Evolutionary conservation across 2,329 filamentous ascomycete species (phyloP), one percentile per base, ranked within the genome.

Genomic region (Escovopsis weberi): DNA sequence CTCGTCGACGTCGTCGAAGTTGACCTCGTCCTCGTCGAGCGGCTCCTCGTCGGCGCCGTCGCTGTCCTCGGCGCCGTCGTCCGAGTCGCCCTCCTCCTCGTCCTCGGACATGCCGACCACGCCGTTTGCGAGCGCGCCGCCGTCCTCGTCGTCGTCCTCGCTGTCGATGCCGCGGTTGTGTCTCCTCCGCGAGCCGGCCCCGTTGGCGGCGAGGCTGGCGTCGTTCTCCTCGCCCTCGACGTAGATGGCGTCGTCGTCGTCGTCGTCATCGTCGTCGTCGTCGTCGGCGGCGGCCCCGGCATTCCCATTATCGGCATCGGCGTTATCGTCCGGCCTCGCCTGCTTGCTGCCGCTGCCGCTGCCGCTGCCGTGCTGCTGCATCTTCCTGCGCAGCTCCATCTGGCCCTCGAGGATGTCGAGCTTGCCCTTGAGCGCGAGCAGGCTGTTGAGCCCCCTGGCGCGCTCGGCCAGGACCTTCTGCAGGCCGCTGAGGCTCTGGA

Each of bases 351-450:
- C 50, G 58, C 48, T 15, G 47, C 44, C 50, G 58, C 48, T 15
- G 15, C 15, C 50, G 47, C 44, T 50, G 58, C 48, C 62, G 70
- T 12, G 35, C 15, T 37, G 23, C 54, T 82, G 77, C 62, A 87
- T 77, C 47, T 73, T 75, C 43, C 77, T 78, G 40, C 91, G 73
- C 53, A 94, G 66, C 53, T 85, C 78, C 60, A 96, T 80, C 64
- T 98, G 91, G 6, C 85, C 81, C 54, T 91, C 83, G 39, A 96
- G 72, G 76, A 98, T 85, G 57, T 96, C 89, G 30, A 98, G 72
- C 63, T 95, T 94, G 23, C 91, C 91, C 67, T 95, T 95, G 46
- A 98, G 72, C 18, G 88, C 76, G 33, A 98, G 69, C 38, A 98
- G 68, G 50, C 83, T 85, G 47, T 83, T 79, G 23, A 96, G 70